Conservation (phyloP, 768 basidiomycete species). For the Phlebiopsis flavidoalba region DNA sequence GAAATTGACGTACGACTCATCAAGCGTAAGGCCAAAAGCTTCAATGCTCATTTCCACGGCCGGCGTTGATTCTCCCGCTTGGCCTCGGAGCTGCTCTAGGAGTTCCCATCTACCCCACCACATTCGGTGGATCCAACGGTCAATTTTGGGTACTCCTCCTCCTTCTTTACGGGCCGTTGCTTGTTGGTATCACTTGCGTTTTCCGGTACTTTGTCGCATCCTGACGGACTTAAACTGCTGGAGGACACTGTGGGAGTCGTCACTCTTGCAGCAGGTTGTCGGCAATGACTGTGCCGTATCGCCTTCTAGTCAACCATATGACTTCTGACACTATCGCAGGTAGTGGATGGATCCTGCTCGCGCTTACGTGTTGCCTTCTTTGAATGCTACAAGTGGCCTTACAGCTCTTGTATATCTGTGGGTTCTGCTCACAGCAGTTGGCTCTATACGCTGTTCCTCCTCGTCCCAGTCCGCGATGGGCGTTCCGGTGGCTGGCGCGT, state of each 20-base stretch:
- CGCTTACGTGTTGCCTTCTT: conserved; percentile 78
- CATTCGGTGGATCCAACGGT: conserved; percentile 52
- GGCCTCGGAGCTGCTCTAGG: conserved; percentile 74
- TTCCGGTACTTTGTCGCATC: conserved; percentile 80
- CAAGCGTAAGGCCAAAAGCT: conserved; percentile 53
- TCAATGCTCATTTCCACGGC: conserved; percentile 56
- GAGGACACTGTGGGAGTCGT: conserved; percentile 84
- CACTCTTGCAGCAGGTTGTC: conserved; percentile 77
- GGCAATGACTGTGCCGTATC: conserved; percentile 55
- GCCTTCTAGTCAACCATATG: neutral
- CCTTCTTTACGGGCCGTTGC: conserved; percentile 83
- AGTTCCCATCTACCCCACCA: conserved; percentile 69
- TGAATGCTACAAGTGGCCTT: conserved; percentile 69
- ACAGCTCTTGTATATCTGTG: conserved; percentile 81
- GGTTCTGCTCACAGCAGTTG: conserved; percentile 65
- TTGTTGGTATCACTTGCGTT: conserved; percentile 77
- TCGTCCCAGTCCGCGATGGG: conserved; percentile 61
- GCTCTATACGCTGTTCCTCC: conserved; percentile 61
- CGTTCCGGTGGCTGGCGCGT: conserved; percentile 59
- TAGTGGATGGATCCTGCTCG: conserved; percentile 79
- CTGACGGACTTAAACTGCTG: conserved; percentile 77
- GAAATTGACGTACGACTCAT: conserved; percentile 76
- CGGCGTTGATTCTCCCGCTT: conserved; percentile 73
- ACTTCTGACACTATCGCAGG: neutral
- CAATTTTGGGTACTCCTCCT: conserved; percentile 78